Conservation (phyloP, 2,329 filamentous ascomycete genomes). For the Pyricularia sp. region DNA sequence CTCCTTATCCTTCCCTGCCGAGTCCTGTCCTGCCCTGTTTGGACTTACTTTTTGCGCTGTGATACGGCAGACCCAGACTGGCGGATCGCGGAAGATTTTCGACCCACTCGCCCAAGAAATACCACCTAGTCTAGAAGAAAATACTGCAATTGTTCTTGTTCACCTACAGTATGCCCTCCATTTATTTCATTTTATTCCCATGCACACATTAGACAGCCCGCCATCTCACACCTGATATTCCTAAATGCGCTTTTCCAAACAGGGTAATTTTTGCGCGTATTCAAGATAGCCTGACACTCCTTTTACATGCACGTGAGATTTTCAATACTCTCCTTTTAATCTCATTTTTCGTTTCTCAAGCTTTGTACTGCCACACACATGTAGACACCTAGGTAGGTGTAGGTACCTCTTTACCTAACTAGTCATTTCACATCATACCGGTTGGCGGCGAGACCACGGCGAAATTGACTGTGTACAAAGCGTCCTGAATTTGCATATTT, state of each 20-base stretch:
- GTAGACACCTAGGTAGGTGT: background rate
- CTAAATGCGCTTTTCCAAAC: background rate
- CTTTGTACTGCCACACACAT: background rate
- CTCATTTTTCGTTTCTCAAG: background rate
- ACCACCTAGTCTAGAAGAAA: background rate
- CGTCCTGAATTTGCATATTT: background rate
- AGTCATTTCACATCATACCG: background rate
- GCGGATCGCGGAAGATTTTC: background rate
- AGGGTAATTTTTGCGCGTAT: background rate
- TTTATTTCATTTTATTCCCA: background rate
- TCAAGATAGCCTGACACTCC: background rate
- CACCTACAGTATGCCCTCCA: background rate
- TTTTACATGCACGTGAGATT: background rate
- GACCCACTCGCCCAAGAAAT: background rate
- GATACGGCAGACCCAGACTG: background rate
- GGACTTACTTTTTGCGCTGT: background rate
- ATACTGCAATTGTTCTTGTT: background rate
- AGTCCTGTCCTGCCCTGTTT: background rate
- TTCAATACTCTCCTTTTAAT: background rate
- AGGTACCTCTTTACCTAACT: background rate
- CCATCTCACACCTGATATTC: background rate
- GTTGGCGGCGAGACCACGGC: background rate
- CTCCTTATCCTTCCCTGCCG: background rate
- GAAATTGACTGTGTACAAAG: background rate
- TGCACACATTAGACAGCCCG: background rate